Evolutionary conservation across 1,284 basidiomycete genomes (phyloP).

Genomic region (Malassezia sympodialis): DNA sequence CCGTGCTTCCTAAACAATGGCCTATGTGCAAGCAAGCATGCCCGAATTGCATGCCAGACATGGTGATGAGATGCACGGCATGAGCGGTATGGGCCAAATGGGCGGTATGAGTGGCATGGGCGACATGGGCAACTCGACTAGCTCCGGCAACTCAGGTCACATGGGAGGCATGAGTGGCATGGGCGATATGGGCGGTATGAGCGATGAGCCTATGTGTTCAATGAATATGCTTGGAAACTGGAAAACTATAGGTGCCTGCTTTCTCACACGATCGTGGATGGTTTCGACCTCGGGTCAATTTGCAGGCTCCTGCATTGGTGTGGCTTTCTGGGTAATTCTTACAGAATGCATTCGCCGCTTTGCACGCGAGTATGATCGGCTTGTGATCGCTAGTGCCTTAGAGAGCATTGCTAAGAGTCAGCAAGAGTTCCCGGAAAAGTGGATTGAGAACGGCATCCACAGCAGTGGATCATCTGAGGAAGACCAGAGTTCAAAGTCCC

Average conservation of each 20-base stretch:
- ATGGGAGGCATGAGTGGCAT: constrained; percentile 12
- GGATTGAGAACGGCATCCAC: not conserved
- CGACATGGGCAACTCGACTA: constrained; percentile 1
- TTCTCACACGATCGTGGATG: constrained; percentile 37
- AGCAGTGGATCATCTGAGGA: not conserved
- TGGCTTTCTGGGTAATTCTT: constrained; percentile 33
- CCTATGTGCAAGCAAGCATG: not conserved
- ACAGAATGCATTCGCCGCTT: constrained; percentile 32
- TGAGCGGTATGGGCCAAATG: not conserved
- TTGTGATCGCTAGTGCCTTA: constrained; percentile 18
- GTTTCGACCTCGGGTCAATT: constrained; percentile 25
- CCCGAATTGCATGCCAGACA: not conserved
- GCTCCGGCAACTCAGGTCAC: no score
- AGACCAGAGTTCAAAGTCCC: not conserved
- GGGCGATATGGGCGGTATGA: constrained; percentile 4
- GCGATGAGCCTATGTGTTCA: not conserved
- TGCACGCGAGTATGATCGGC: constrained; percentile 35
- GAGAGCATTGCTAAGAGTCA: not conserved
- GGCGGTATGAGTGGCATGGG: not conserved
- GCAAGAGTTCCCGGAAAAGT: not conserved
- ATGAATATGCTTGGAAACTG: constrained; percentile 14
- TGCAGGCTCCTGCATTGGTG: constrained; percentile 38
- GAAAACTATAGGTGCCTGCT: constrained; percentile 15
- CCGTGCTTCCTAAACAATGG: not conserved
- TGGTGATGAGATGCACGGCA: not conserved